Evolutionary conservation across 495 filamentous ascomycete species (phyloP).

Genomic region (Aspergillus wentii): DNA sequence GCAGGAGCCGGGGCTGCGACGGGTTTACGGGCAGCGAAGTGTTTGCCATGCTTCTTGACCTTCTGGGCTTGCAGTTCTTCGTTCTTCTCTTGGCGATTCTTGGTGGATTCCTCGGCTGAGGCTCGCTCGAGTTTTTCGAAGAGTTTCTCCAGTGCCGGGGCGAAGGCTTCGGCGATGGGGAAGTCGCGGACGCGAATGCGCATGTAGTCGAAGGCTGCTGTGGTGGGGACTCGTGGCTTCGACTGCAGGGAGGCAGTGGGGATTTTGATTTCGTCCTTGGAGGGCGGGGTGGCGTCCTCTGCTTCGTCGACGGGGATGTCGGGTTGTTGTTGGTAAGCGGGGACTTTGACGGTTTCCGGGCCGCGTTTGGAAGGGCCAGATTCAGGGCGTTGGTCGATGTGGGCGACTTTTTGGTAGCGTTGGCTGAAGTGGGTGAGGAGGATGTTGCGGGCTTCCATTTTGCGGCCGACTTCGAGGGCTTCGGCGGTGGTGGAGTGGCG

Average conservation of each 20-base stretch:
- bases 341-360: slow-evolving; percentile 15
- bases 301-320: slow-evolving; percentile 29
- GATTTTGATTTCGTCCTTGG: slow-evolving; percentile 1
- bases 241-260: slow-evolving; percentile 3
- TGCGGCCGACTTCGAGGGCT: slow-evolving; percentile 69
- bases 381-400: slow-evolving; percentile 18
- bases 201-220: slow-evolving; percentile 91
- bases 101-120: slow-evolving; percentile 11
- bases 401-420: slow-evolving; percentile 77
- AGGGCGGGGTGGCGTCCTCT: slow-evolving; percentile 11
- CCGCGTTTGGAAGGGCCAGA: slow-evolving; percentile 11
- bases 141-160: slow-evolving; percentile 66
- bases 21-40: too few relatives aligned
- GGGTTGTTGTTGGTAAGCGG: slow-evolving; percentile 10
- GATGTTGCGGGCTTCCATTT: slow-evolving; percentile 71
- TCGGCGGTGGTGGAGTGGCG: slow-evolving; percentile 84
- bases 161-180: slow-evolving; percentile 64
- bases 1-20: slow-evolving; percentile 14
- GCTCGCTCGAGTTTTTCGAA: slow-evolving; percentile 42
- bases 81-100: slow-evolving; percentile 17
- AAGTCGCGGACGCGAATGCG: slow-evolving; percentile 76
- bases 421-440: slow-evolving; percentile 93
- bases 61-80: slow-evolving; percentile 12
- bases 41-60: slow-evolving; percentile 1
- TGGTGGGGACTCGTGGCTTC: slow-evolving; percentile 41